Base-by-base conservation (phyloP, 2,329 filamentous ascomycete species). In the Ophiostoma ulmi region DNA sequence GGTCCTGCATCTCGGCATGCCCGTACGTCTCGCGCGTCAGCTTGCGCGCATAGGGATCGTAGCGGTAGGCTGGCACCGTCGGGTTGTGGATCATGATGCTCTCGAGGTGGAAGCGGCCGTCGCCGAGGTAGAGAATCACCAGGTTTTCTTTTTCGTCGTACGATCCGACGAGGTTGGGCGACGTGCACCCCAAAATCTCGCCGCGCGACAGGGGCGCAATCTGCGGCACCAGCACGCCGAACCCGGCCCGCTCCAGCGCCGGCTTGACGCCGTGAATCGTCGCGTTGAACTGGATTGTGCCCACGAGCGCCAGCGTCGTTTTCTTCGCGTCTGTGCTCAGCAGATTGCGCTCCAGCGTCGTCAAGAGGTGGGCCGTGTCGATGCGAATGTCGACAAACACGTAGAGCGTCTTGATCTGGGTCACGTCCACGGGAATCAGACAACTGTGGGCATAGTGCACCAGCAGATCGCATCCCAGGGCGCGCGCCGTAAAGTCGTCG, bases 21-120 rank as follows among this genome's bases (percentile, higher is more conserved):
- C 91, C 91, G 80, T 99, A 99, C 35, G 87, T 90, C 81, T 99
- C 96, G 74, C 92, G 90, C 1, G 94, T 97, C 38, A 99, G 86
- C 72, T 92, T 93, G 68, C 94, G 88, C 13, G 93, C 95, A 81
- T 99, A 99, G 0, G 96, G 95, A 78, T 99, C 95, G 80, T 99
- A 99, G 74, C 95, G 88, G 81, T 97, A 99, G 1, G 96, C 94
- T 0, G 94, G 92, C 48, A 97, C 87, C 5, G 84, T 81, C 0
- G 96, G 95, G 80, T 99, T 99, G 78, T 98, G 95, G 75, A 99
- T 99, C 94, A 99, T 99, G 77, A 96, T 94, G 77, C 92, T 96
- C 80, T 99, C 95, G 63, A 99, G 90, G 79, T 99, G 95, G 83
- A 97, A 97, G 72, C 94, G 88, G 14, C 94, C 94, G 77, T 97